phyloP scores from a whole-genome alignment of 2,329 filamentous ascomycete species.

The Gaeumannomyces tritici region DNA sequence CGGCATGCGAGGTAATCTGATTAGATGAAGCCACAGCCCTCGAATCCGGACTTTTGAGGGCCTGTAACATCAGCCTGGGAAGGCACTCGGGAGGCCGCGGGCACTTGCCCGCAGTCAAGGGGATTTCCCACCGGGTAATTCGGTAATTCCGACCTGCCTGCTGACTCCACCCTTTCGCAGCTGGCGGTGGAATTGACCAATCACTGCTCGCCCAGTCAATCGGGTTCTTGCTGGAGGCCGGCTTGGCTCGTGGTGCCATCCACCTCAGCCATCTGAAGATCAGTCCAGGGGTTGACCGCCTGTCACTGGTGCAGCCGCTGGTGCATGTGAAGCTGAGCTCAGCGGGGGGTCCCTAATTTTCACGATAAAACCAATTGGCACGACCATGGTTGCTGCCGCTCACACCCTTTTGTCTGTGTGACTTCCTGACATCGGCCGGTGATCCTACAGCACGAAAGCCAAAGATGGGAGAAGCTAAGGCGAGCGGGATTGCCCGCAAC shows the following conservation, averaged over 20 bases:
- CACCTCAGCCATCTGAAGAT: background rate
- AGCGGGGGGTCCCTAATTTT: background rate
- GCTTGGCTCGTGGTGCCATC: background rate
- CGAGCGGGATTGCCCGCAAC: conserved; percentile 16
- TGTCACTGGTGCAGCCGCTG: too few species aligned
- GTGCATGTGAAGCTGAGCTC: background rate
- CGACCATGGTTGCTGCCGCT: background rate
- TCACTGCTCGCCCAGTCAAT: background rate
- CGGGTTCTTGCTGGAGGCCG: background rate
- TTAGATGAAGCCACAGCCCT: too few species aligned
- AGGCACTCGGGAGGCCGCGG: too few species aligned
- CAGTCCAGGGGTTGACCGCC: background rate
- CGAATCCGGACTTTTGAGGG: too few species aligned
- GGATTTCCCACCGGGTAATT: background rate
- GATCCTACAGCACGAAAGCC: background rate
- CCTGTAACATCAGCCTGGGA: too few species aligned
- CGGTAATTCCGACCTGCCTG: too few species aligned
- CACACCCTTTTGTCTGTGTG: background rate
- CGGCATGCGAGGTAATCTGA: too few species aligned
- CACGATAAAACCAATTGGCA: background rate
- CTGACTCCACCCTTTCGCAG: too few species aligned
- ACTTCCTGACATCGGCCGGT: background rate
- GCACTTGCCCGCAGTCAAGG: background rate
- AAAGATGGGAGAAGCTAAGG: conserved; percentile 6
- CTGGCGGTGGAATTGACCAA: background rate